Conservation (phyloP, 345 rosid species). For the Bruguiera gymnorhiza region DNA sequence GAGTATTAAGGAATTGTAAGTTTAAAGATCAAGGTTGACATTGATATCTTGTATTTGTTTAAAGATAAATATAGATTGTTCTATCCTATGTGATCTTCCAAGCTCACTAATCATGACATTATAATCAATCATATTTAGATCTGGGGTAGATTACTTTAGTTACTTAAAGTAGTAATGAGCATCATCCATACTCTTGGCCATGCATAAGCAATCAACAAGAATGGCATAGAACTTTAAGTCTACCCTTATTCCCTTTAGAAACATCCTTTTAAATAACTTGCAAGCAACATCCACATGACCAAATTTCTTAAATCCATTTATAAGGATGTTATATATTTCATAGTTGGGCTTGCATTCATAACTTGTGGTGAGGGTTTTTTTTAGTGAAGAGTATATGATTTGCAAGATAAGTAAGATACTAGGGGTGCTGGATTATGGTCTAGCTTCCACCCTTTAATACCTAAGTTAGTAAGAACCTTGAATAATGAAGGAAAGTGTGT, state of each 20-base stretch:
- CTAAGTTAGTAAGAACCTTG: no score
- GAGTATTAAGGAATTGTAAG: constrained; percentile 74
- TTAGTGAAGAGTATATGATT: no score
- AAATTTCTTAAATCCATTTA: constrained; percentile 76
- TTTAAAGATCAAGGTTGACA: constrained; percentile 67
- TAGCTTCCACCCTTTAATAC: no score
- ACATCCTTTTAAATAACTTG: constrained; percentile 65
- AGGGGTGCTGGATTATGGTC: no score
- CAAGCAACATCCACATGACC: constrained; percentile 68
- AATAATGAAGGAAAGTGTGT: no score
- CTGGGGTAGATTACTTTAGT: constrained; percentile 56
- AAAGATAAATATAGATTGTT: constrained; percentile 63
- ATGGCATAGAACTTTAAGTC: constrained; percentile 84
- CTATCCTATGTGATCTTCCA: constrained; percentile 56
- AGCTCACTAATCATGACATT: constrained; percentile 77
- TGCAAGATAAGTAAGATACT: no score
- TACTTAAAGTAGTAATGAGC: constrained; percentile 63
- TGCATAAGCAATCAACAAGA: constrained; percentile 69
- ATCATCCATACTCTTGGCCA: constrained; percentile 69
- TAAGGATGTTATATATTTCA: constrained; percentile 82
- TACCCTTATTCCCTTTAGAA: constrained; percentile 78
- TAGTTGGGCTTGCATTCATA: constrained; percentile 72
- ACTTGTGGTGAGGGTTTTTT: no score
- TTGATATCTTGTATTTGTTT: constrained; percentile 64
- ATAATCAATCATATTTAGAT: constrained; percentile 65